These are phyloP conservation scores for Colletotrichum costaricense DNA, from an alignment of 2,329 filamentous ascomycete species.

Conservation along the genomic window DNA sequence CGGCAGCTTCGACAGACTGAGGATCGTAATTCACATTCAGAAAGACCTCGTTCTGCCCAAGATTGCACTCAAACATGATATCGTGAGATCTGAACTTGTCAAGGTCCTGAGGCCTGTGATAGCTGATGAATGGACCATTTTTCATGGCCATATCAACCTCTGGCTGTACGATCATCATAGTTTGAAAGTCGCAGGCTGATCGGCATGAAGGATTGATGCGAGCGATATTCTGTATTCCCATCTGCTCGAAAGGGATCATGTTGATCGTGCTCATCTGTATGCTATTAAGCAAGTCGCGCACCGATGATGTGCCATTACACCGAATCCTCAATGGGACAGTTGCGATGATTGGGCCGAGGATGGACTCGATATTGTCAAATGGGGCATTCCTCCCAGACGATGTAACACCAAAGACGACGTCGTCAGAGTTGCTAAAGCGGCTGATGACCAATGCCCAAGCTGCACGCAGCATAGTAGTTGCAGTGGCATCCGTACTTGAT, in stretches of 20 bases:
- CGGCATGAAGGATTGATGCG: conserved; percentile 7
- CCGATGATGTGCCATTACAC: not conserved
- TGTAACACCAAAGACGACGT: conserved; percentile 54
- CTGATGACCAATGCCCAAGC: conserved; percentile 55
- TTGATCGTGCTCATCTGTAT: conserved; percentile 44
- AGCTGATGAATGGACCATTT: conserved; percentile 2
- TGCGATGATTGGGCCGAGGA: conserved; percentile 44
- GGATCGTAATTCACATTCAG: conserved; percentile 22
- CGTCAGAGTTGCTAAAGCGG: conserved; percentile 47
- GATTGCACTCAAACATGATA: conserved; percentile 26
- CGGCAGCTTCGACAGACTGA: not conserved
- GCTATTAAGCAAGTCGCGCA: conserved; percentile 31
- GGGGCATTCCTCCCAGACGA: conserved; percentile 43
- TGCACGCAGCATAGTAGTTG: conserved; percentile 37
- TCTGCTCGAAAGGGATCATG: conserved; percentile 43
- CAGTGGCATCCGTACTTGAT: not conserved
- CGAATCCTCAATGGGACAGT: conserved; percentile 20
- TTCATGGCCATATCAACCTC: conserved; percentile 29
- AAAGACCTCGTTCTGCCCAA: not conserved
- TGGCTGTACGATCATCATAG: conserved; percentile 35
- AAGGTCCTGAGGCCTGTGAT: conserved; percentile 19
- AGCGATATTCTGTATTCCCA: conserved; percentile 45
- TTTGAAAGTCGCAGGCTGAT: conserved; percentile 28
- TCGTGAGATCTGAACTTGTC: conserved; percentile 29
- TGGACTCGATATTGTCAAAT: conserved; percentile 37